Evolutionary conservation across 371 early-diverging fungal species (phyloP), one percentile per base, ranked within the genome.

Genomic region (Dichotomocladium elegans): DNA sequence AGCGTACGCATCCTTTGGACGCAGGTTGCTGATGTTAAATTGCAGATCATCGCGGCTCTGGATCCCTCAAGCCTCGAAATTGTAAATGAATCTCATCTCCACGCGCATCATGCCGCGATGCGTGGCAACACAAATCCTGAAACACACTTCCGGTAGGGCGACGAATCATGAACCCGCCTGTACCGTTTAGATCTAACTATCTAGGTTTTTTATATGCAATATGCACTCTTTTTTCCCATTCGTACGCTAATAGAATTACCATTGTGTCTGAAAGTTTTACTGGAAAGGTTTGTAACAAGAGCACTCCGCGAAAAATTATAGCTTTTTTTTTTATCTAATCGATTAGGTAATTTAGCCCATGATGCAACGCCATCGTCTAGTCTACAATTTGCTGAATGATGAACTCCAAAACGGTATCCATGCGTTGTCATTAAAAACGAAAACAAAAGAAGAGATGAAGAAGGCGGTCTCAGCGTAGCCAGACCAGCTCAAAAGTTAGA

Each of bases 21-120:
- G 19, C 41, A 11, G 19, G 28, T 15, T 31, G 41, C 41, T 37
- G 19, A 14, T 29, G 9, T 6, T 0, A 21, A 17, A 9, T 14
- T 25, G 19, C 61, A 87, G 84, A 63, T 87, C 24, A 72, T 60
- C 4, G 73, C 71, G 27, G 68, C 74, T 28, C 56, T 85, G 19
- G 55, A 72, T 6, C 90, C 90, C 17, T 61, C 63, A 1, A 63
- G 58, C 3, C 59, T 90, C 24, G 74, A 83, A 42, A 76, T 85
- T 41, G 65, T 77, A 10, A 90, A 90, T 58, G 89, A 90, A 57
- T 87, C 87, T 12, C 82, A 88, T 45, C 66, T 81, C 49, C 90
- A 90, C 61, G 72, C 85, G 9, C 85, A 86, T 54, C 90, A 90
- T 64, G 80, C 77, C 44, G 78, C 90, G 9, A 90, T 90, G 90